Evolutionary conservation across 179 eudicot species (phyloP).

Genomic region (Actinidia polygama): DNA sequence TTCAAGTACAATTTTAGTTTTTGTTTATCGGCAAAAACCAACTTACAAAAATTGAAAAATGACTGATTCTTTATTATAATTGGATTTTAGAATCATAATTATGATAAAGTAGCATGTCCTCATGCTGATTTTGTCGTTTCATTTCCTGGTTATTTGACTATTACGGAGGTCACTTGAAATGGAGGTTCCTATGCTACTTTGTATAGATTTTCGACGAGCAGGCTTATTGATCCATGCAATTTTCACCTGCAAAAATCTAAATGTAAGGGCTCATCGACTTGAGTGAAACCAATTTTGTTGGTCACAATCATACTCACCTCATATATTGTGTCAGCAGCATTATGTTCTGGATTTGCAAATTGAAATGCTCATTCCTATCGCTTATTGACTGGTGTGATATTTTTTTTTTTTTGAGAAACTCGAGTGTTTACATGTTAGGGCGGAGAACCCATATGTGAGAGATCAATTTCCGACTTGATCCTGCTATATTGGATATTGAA

Average conservation of each 20-base stretch:
- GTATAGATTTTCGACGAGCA: background rate
- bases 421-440: background rate
- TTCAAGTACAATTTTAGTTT: too few relatives aligned
- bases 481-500: background rate
- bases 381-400: background rate
- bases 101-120: too few relatives aligned
- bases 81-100: too few relatives aligned
- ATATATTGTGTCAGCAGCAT: background rate
- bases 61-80: too few relatives aligned
- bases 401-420: background rate
- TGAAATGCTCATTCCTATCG: background rate
- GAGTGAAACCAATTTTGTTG: background rate
- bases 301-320: background rate
- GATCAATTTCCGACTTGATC: background rate
- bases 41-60: too few relatives aligned
- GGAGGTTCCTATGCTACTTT: constrained; percentile 1
- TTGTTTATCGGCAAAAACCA: too few relatives aligned
- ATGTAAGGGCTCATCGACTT: background rate
- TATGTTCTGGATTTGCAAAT: background rate
- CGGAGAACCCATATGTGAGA: background rate
- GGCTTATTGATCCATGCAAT: background rate
- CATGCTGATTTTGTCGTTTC: too few relatives aligned
- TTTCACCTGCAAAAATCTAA: background rate
- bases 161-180: background rate
- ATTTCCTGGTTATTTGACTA: background rate